Conservation (phyloP, 108 stramenopile species). For the Nitzschia sp. region DNA sequence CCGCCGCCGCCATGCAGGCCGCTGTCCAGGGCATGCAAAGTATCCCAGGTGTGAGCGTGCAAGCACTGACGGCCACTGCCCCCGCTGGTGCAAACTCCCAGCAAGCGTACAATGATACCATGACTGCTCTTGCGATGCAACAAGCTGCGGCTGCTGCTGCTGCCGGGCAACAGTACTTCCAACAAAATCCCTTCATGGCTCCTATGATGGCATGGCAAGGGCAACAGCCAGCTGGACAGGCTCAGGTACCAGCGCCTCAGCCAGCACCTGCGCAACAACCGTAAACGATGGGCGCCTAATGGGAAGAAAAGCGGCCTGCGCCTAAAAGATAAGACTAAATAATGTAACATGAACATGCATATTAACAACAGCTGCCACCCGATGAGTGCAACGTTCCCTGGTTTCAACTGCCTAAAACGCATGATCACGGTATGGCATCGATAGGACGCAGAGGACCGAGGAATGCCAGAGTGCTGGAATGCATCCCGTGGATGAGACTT, state of each 20-base stretch:
- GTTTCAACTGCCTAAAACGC: no score
- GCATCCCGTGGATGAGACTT: no score
- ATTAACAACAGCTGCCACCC: no score
- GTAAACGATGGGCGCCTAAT: no score
- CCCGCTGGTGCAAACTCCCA: conserved; percentile 30
- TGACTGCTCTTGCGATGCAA: conserved; percentile 63
- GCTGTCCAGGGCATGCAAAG: conserved; percentile 51
- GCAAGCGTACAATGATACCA: conserved; percentile 51
- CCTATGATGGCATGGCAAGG: conserved; percentile 19
- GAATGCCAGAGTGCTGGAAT: no score
- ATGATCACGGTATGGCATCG: no score
- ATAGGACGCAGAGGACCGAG: no score
- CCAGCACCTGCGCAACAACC: conserved; percentile 2
- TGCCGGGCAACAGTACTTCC: conserved; percentile 24
- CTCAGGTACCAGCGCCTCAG: neutral
- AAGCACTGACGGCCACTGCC: conserved; percentile 19
- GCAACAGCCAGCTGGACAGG: conserved; percentile 7
- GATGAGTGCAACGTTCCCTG: no score
- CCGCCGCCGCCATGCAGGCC: conserved; percentile 58
- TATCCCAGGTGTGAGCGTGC: conserved; percentile 29
- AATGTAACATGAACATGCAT: no score
- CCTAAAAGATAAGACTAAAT: no score
- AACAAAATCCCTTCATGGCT: conserved; percentile 27
- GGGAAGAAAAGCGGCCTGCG: no score
- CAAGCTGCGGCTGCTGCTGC: conserved; percentile 47